These are phyloP conservation scores for Coemansia sp. DNA, from an alignment of 192 early-diverging fungal genomes.

Conservation along the genomic window DNA sequence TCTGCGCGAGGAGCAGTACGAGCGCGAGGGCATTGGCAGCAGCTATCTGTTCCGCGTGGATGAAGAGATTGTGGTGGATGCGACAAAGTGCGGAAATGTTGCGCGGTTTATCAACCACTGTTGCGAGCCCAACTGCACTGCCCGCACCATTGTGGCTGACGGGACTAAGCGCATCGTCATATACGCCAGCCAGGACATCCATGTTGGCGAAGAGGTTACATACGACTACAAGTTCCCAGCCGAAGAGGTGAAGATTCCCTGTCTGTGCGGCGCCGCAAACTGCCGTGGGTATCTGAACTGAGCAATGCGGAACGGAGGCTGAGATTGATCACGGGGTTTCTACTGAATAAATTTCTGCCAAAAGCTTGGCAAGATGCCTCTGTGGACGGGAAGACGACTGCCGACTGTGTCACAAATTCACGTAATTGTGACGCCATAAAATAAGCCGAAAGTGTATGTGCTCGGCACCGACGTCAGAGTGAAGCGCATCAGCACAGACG, in stretches of 20 bases:
- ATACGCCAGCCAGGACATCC: conserved; percentile 93
- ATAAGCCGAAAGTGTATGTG: not conserved
- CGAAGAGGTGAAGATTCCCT: conserved; percentile 86
- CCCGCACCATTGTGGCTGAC: conserved; percentile 90
- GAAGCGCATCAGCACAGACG: not conserved
- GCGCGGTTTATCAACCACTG: conserved; percentile 99
- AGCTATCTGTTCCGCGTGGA: conserved; percentile 97
- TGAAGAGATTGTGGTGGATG: conserved; percentile 94
- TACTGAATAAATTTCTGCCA: not conserved
- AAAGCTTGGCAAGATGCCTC: not conserved
- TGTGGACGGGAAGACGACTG: not conserved
- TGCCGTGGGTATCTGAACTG: conserved; percentile 82
- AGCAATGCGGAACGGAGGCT: conserved; percentile 8
- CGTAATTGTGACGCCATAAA: not conserved
- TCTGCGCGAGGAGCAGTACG: conserved; percentile 90
- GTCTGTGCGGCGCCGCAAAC: conserved; percentile 83
- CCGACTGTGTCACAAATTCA: not conserved
- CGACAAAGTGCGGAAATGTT: conserved; percentile 95
- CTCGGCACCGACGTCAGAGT: not conserved
- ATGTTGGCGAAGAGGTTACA: conserved; percentile 95
- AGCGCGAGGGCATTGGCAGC: conserved; percentile 88
- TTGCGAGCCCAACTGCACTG: conserved; percentile 98
- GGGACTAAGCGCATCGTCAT: conserved; percentile 96
- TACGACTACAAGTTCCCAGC: conserved; percentile 92
- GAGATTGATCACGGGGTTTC: not conserved